Conservation (phyloP, 495 filamentous ascomycete species). For the Usnea hakonensis region DNA sequence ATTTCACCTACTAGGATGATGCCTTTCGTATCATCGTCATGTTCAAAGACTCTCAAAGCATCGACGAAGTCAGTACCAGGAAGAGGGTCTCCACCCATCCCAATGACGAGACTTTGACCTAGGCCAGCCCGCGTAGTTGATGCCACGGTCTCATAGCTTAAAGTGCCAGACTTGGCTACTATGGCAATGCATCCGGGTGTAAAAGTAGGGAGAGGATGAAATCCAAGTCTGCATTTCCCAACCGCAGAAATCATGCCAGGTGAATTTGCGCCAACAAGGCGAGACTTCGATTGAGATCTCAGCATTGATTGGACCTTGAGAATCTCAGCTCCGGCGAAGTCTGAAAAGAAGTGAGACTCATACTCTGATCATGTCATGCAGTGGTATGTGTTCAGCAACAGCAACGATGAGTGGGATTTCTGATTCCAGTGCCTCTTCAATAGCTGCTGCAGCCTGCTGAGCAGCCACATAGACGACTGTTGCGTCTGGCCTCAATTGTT, state of each 20-base stretch:
- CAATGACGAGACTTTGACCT: conserved; percentile 79
- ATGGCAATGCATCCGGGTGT: conserved; percentile 69
- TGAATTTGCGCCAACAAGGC: conserved; percentile 78
- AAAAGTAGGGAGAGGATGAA: conserved; percentile 76
- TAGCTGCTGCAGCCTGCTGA: conserved; percentile 64
- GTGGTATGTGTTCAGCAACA: conserved; percentile 84
- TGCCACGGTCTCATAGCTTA: conserved; percentile 83
- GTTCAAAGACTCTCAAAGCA: conserved; percentile 61
- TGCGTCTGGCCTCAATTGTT: conserved; percentile 70
- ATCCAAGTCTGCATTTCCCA: conserved; percentile 76
- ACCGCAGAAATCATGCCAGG: conserved; percentile 82
- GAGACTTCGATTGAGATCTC: conserved; percentile 68
- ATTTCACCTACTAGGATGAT: conserved; percentile 83
- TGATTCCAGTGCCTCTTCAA: conserved; percentile 83
- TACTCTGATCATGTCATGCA: conserved; percentile 79
- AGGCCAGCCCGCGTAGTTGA: conserved; percentile 74
- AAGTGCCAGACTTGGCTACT: conserved; percentile 77
- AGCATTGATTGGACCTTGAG: conserved; percentile 67
- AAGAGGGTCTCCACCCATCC: conserved; percentile 79
- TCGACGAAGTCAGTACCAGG: conserved; percentile 79
- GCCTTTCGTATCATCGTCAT: conserved; percentile 69
- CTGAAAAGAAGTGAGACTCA: conserved; percentile 16
- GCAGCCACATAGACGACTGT: conserved; percentile 84
- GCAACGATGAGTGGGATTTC: conserved; percentile 82
- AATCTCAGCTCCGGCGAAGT: background rate